Conservation (phyloP, 352 stramenopile species). For the Phytophthora podocarpi region DNA sequence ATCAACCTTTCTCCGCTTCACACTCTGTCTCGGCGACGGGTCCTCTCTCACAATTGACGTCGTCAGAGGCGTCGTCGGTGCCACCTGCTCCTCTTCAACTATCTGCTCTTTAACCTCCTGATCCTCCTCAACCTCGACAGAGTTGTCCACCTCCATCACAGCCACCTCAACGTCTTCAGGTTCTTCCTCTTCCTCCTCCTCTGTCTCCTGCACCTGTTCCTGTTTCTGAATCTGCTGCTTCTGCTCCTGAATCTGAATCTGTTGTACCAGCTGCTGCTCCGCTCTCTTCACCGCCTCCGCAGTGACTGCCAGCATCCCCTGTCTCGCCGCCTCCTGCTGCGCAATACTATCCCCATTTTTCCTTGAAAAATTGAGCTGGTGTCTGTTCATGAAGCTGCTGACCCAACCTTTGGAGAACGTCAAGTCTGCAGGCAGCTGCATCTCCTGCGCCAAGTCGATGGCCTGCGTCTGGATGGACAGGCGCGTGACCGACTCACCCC, state of each 20-base stretch:
- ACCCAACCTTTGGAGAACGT: constrained; percentile 72
- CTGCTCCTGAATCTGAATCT: not conserved
- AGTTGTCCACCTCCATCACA: not conserved
- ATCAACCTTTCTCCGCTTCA: constrained; percentile 12
- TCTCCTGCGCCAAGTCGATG: constrained; percentile 37
- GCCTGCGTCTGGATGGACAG: constrained; percentile 44
- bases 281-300: not conserved
- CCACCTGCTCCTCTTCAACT: not conserved
- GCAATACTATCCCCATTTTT: constrained; percentile 9
- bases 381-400: constrained; percentile 60
- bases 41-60: not conserved
- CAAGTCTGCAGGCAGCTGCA: constrained; percentile 43
- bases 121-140: constrained; percentile 2
- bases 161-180: not conserved
- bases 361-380: constrained; percentile 47
- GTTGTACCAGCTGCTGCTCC: not conserved
- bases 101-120: not conserved
- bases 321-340: not conserved
- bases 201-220: not conserved
- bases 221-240: not conserved
- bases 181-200: not conserved
- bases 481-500: constrained; percentile 31
- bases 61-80: not conserved
- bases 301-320: not conserved
- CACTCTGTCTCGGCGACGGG: not conserved